phyloP scores from a whole-genome alignment of 2,329 filamentous ascomycete genomes.

The Microcyclospora tardicrescens region DNA sequence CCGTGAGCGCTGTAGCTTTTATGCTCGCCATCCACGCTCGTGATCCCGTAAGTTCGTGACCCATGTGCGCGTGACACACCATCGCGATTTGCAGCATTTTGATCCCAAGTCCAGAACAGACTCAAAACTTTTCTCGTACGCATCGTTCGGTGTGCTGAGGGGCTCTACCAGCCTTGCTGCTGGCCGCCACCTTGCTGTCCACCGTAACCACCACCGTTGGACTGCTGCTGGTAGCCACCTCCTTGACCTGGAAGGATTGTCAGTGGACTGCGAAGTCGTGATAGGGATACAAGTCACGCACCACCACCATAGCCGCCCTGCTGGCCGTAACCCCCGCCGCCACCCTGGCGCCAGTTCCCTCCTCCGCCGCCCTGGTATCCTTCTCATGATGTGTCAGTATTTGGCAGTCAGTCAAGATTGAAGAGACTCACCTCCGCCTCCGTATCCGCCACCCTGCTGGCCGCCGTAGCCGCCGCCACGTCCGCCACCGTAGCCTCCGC shows the following conservation, averaged over 20 bases:
- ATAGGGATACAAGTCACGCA: background rate
- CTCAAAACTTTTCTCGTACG: no score
- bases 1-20: background rate
- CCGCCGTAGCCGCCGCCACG: constrained; percentile 15
- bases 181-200: constrained; percentile 13
- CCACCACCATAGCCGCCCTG: constrained; percentile 10
- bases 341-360: constrained; percentile 16
- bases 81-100: no score
- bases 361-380: constrained; percentile 9
- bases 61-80: no score
- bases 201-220: constrained; percentile 16
- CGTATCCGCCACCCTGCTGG: constrained; percentile 9
- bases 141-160: no score
- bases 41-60: no score
- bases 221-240: constrained; percentile 15
- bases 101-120: no score
- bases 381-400: background rate
- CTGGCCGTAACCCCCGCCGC: constrained; percentile 9
- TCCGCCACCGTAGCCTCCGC: constrained; percentile 16
- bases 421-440: constrained; percentile 5
- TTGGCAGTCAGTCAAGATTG: constrained; percentile 3
- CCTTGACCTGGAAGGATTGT: constrained; percentile 6
- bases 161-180: constrained; percentile 8
- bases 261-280: constrained; percentile 2
- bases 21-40: background rate